Percentiles rank a stretch among this genome's conserved stretches.
Conservation (phyloP, 257 asterid species). For the Solanum ahanhuiri region DNA sequence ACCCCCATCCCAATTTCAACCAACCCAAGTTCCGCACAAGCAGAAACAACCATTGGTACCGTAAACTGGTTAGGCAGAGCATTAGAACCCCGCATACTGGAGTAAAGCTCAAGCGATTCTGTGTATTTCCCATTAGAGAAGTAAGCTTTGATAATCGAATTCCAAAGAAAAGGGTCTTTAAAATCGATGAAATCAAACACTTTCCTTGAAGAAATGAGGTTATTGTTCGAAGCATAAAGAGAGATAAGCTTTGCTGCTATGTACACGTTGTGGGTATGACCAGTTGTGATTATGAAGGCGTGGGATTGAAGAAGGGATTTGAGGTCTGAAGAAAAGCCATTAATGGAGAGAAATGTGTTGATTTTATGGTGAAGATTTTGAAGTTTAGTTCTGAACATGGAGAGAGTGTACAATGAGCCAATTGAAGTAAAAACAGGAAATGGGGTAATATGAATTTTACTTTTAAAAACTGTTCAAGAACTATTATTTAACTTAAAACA, state of each 20-base stretch:
- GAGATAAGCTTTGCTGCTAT: conserved; percentile 61
- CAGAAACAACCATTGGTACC: conserved; percentile 60
- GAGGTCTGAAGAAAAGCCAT: conserved; percentile 6
- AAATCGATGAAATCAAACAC: conserved; percentile 33
- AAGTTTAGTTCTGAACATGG: conserved; percentile 15
- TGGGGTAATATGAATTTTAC: background rate
- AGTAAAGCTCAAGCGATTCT: conserved; percentile 37
- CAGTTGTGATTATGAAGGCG: conserved; percentile 40
- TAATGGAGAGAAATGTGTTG: conserved; percentile 29
- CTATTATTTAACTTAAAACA: too few relatives aligned
- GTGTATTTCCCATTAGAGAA: conserved; percentile 38
- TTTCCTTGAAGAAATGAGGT: conserved; percentile 32
- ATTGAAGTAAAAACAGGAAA: background rate
- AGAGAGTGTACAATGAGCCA: conserved; percentile 8
- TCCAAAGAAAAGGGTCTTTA: conserved; percentile 63
- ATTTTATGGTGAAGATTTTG: conserved; percentile 14
- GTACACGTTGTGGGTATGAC: conserved; percentile 40
- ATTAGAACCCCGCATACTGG: conserved; percentile 28
- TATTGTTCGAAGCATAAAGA: conserved; percentile 41
- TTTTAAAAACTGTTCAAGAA: too few relatives aligned
- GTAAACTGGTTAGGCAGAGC: conserved; percentile 43
- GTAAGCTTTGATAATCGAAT: conserved; percentile 65
- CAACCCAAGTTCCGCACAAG: conserved; percentile 60
- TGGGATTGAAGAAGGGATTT: conserved; percentile 34
- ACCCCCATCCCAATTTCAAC: conserved; percentile 27